Conservation (phyloP, 495 filamentous ascomycete species). For the Annulohypoxylon maeteangense region DNA sequence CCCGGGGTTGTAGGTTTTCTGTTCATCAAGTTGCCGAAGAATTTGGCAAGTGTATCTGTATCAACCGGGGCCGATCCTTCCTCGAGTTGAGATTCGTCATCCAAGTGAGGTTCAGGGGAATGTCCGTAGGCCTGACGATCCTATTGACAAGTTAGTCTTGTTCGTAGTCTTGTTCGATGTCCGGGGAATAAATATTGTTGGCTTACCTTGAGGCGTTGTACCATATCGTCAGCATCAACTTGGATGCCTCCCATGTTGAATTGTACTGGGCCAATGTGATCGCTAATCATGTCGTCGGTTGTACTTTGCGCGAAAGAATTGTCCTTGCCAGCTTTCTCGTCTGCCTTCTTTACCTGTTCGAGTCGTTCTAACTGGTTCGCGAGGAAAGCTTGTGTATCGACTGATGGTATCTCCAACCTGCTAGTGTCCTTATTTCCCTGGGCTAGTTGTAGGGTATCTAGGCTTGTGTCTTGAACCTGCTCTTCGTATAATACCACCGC, state of each 20-base stretch:
- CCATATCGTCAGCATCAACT: constrained; percentile 94
- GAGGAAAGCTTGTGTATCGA: constrained; percentile 85
- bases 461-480: constrained; percentile 76
- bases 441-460: constrained; percentile 65
- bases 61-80: constrained; percentile 54
- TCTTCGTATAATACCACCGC: constrained; percentile 82
- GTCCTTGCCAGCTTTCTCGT: constrained; percentile 70
- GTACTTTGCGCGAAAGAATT: constrained; percentile 52
- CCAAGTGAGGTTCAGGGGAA: constrained; percentile 49
- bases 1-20: constrained; percentile 43
- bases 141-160: constrained; percentile 45
- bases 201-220: constrained; percentile 84
- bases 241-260: constrained; percentile 98
- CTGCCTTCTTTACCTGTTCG: constrained; percentile 70
- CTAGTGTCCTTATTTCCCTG: constrained; percentile 60
- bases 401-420: constrained; percentile 73
- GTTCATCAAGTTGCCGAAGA: constrained; percentile 62
- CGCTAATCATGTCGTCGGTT: constrained; percentile 72
- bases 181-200: background rate
- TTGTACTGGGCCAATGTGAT: constrained; percentile 94
- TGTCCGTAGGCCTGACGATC: constrained; percentile 59
- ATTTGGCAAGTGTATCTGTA: constrained; percentile 61
- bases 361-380: constrained; percentile 75
- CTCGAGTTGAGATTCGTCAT: constrained; percentile 45
- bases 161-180: constrained; percentile 3